Evolutionary conservation across 1,284 basidiomycete genomes (phyloP), one percentile per base, ranked within the genome.

Genomic region (Rhodotorula sp.): DNA sequence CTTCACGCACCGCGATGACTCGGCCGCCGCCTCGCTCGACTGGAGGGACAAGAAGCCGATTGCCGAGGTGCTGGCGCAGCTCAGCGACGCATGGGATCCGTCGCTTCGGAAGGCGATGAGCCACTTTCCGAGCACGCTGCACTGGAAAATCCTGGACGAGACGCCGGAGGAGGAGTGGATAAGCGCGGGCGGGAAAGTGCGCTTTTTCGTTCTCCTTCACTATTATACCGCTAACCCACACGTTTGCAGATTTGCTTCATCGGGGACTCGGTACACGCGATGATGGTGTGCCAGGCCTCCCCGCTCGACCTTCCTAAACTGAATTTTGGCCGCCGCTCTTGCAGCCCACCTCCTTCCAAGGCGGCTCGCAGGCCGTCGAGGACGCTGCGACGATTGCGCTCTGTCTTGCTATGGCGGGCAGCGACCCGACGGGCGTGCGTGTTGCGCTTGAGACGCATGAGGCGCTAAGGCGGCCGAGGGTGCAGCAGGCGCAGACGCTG

Each of bases 231-330:
- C 6, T 21, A 27, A 7, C 27, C 7, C 25, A 17, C 34, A 72
- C 67, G 70, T 75, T 54, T 59, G 57, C 44, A 72, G 70, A 73
- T 75, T 54, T 59, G 57, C 44, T 75, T 72, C 59, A 44, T 72
- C n/a, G 73, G 73, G 21, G 73, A 75, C 46, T 22, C 60, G 2
- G 56, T 72, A 4, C 73, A 73, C 34, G 51, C 71, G 1, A 66
- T 75, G 65, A 58, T 53, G 59, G 70, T 67, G 25, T 32, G 69
- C 21, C 48, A n/a, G 10, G 15, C 50, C 2, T 15, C 4, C 12
- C n/a, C n/a, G 27, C 50, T n/a, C 50, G n/a, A 4, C 48, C 36
- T 37, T 53, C 39, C 48, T 34, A 32, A 69, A 6, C 15, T 36
- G 27, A n/a, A n/a, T 34, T 37, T 25, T 22, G n/a, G n/a, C 32